Base-by-base conservation (phyloP, 2,329 filamentous ascomycete species). In the Stachybotrys elegans region DNA sequence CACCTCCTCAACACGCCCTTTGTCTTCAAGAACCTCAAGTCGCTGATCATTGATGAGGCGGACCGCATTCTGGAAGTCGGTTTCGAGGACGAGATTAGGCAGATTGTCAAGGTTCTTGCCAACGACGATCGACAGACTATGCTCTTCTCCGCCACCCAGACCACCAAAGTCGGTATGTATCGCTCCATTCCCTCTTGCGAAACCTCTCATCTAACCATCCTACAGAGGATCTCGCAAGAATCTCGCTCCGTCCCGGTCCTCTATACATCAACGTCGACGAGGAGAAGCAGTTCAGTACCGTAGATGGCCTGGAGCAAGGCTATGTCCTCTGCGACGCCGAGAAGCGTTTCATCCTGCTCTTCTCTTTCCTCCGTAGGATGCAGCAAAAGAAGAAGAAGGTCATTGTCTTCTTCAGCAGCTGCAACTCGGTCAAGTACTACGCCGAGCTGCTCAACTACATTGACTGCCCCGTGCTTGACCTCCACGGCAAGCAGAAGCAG, bases 121-220 rank as follows among this genome's bases (percentile, higher is more conserved):
- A 86, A 85, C 54, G 84, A 94, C 46, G 82, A 91, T 53, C 76
- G 93, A 48, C 92, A 97, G 68, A 96, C 91, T 0, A 93, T 95
- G 84, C 79, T 98, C n/a, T 98, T 98, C 75, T 96, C 90, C 13
- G 93, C 93, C 13, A 98, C 93, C 5, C 93, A 97, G 67, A 98
- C 93, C 4, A 97, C 92, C 44, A 97, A 98, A 70, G 93, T 98
- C 54, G 58, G 57, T 59, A 52, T 22, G 57, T 58, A 42, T 36
- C 22, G 12, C 20, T 36, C 22, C 4, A 4, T 23, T n/a, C 11
- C 17, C 22, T n/a, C 2, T 38, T 14, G 16, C 4, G 29, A 12
- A 9, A 37, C n/a, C 17, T 31, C 8, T n/a, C 22, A 41, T 11
- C 48, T 45, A 40, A 44, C 25, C 27, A 36, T 34, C 13, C 4